Percentiles rank a stretch among this genome's conserved stretches.
Evolutionary conservation across 345 rosid genomes (phyloP).

Genomic region (Euphorbia peplus): DNA sequence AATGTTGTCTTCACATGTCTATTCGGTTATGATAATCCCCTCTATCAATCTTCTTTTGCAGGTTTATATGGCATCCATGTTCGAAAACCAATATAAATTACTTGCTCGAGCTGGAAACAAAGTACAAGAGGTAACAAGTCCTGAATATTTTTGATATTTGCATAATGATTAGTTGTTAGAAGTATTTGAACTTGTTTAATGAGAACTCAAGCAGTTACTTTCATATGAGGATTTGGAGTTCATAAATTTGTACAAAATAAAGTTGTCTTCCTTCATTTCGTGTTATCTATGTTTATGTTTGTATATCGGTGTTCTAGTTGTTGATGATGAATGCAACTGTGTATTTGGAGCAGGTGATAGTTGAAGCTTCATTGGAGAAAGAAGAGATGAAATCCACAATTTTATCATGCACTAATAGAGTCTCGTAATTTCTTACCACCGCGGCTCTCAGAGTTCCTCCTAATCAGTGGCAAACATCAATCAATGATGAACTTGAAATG

Average conservation of each 20-base stretch:
- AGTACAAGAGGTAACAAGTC: constrained; percentile 79
- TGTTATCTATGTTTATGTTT: too few relatives aligned
- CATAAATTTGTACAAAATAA: too few relatives aligned
- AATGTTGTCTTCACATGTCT: too few relatives aligned
- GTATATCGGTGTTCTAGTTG: neutral
- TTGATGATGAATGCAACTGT: neutral
- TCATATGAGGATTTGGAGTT: neutral
- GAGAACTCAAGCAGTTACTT: too few relatives aligned
- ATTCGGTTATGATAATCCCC: too few relatives aligned
- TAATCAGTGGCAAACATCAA: neutral
- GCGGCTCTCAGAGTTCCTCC: neutral
- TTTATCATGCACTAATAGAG: constrained; percentile 69
- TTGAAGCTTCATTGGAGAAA: constrained; percentile 64
- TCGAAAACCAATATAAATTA: constrained; percentile 78
- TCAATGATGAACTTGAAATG: neutral
- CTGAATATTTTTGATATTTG: neutral
- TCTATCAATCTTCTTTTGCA: constrained; percentile 25
- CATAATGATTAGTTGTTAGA: neutral
- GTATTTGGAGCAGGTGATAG: constrained; percentile 54
- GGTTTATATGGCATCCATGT: constrained; percentile 97
- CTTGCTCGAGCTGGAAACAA: constrained; percentile 92
- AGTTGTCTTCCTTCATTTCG: too few relatives aligned
- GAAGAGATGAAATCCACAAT: constrained; percentile 84
- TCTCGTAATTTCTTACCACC: constrained; percentile 46
- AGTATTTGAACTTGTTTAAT: neutral